Percentiles rank a stretch among this genome's conserved stretches.
Evolutionary conservation across 805 yeast genomes (phyloP).

Genomic region (Helenozyma rhizophorensis): DNA sequence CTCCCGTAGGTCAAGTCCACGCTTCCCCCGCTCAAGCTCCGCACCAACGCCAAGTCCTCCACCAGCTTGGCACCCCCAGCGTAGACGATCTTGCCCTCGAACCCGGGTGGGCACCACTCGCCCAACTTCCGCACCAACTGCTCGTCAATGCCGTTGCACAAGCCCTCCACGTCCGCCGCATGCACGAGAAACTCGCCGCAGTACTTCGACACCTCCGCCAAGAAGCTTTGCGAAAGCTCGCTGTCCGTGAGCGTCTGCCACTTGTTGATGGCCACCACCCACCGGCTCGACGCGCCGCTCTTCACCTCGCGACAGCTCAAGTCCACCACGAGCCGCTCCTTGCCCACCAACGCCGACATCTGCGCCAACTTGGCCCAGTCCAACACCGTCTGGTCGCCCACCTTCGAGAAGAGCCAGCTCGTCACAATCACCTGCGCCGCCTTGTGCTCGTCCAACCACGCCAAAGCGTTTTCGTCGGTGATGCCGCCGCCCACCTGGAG

Average conservation of each 20-base stretch:
- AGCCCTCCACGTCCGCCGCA: constrained; percentile 98
- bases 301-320: constrained; percentile 66
- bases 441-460: constrained; percentile 66
- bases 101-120: constrained; percentile 62
- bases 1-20: constrained; percentile 94
- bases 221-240: constrained; percentile 49
- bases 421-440: constrained; percentile 92
- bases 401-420: constrained; percentile 74
- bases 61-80: constrained; percentile 94
- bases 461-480: constrained; percentile 61
- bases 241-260: constrained; percentile 89
- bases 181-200: constrained; percentile 89
- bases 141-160: constrained; percentile 89
- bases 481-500: constrained; percentile 96
- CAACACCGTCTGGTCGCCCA: constrained; percentile 34
- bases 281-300: constrained; percentile 25
- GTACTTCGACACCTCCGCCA: constrained; percentile 52
- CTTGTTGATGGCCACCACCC: constrained; percentile 97
- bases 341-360: constrained; percentile 58
- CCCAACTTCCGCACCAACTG: constrained; percentile 67
- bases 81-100: constrained; percentile 72
- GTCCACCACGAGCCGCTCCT: constrained; percentile 71
- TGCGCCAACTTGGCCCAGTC: constrained; percentile 48
- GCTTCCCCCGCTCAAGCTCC: constrained; percentile 64
- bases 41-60: constrained; percentile 64